A percentile compares a stretch with the other conserved stretches of the same genome.
These are phyloP conservation scores for Akebia trifoliata DNA, from an alignment of 164 flowering plant species.

Conservation along the genomic window DNA sequence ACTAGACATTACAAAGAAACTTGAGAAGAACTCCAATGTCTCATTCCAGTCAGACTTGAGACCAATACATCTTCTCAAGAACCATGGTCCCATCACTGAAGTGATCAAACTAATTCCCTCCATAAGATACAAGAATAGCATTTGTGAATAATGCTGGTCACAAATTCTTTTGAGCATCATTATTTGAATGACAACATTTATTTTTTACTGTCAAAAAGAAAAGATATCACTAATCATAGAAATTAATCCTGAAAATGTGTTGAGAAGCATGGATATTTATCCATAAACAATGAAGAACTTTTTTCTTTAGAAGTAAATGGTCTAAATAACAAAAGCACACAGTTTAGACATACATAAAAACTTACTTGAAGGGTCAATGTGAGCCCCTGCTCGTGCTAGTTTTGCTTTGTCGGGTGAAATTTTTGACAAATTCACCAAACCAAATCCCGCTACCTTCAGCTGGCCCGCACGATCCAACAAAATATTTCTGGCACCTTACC, in stretches of 20 bases:
- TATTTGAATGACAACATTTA: neutral
- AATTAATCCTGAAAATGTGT: neutral
- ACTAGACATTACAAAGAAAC: too few species aligned
- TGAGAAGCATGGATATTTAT: neutral
- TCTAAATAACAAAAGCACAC: neutral
- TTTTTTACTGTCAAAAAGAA: neutral
- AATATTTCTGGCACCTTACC: constrained; percentile 99
- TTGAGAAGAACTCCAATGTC: too few species aligned
- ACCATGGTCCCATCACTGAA: too few species aligned
- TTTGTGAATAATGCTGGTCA: too few species aligned
- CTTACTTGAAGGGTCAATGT: constrained; percentile 67
- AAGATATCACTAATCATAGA: too few species aligned
- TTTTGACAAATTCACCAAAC: constrained; percentile 61
- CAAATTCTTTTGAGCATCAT: too few species aligned
- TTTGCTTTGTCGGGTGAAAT: constrained; percentile 66
- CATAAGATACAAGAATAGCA: too few species aligned
- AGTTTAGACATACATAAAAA: constrained; percentile 2
- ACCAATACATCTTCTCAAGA: too few species aligned
- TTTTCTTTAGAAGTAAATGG: neutral
- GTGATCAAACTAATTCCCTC: too few species aligned
- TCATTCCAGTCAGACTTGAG: too few species aligned
- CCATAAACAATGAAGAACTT: neutral
- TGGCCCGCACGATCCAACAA: constrained; percentile 95
- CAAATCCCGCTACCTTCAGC: constrained; percentile 90
- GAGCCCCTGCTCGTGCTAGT: constrained; percentile 35